Evolutionary conservation across 179 eudicot genomes (phyloP), one percentile per base, ranked within the genome.

Genomic region (Drosera spatulata): DNA sequence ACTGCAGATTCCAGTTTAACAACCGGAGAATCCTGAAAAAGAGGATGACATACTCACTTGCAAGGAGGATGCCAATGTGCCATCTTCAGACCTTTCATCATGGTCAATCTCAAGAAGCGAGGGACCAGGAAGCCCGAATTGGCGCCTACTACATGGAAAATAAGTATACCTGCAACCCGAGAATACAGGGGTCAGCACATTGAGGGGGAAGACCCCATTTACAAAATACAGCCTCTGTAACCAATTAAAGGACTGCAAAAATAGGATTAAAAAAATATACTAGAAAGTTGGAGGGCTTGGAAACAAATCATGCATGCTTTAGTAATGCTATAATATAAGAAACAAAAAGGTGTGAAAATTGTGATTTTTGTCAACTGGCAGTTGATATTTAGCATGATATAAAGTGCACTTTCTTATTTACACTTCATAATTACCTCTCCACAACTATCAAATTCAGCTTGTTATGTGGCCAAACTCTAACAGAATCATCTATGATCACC

Each of bases 391-490:
- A 22, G 33, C 33, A 22, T 22, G 33, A 22, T 22, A 22, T 22
- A 22, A 22, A 22, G 33, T 22, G 33, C 33, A 22, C 33, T 22
- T 39, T 39, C n/a, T 13, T 7, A n/a, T 12, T 4, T 15, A 37
- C 12, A 56, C 41, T 40, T 12, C 22, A 54, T 45, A 58, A 65
- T 80, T 73, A 82, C 99, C 99, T 88, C 77, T 94, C 99, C 54
- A 94, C 99, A 45, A 79, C 97, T 41, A 94, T 90, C 72, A 94
- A 74, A 72, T 94, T 94, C 39, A 75, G 84, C 74, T 87, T 94
- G 85, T 94, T 87, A 66, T 86, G 97, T n/a, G 99, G 99, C 99
- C 99, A 94, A 70, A 94, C 99, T 72, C 94, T 78, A 53, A 85
- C 82, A 53, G 99, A 94, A 72, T 94, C 99, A 74, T 94, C 99